A percentile compares a stretch with the other conserved stretches of the same genome.
Evolutionary conservation across 371 early-diverging fungal genomes (phyloP).

Genomic region (Parasitella parasitica): DNA sequence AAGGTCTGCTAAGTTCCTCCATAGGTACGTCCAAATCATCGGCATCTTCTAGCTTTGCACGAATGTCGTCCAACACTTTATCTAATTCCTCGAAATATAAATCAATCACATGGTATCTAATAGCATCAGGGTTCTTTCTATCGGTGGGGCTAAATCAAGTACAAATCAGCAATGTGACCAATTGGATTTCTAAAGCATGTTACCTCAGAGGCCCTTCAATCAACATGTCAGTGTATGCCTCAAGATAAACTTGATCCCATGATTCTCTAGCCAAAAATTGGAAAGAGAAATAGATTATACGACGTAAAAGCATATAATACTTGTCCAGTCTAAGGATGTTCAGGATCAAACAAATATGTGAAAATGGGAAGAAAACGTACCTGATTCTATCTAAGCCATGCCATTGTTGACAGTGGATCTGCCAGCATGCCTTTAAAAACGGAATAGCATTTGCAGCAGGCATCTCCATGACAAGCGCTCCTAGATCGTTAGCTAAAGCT

Average conservation of each 20-base stretch:
- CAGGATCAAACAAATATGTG: not conserved
- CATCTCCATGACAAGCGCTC: constrained; percentile 61
- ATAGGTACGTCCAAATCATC: constrained; percentile 56
- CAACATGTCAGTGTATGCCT: constrained; percentile 61
- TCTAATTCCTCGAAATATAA: constrained; percentile 82
- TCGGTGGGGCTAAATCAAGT: constrained; percentile 54
- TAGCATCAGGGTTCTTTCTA: constrained; percentile 69
- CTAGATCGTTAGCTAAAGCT: constrained; percentile 79
- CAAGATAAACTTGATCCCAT: constrained; percentile 65
- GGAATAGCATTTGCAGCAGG: constrained; percentile 54
- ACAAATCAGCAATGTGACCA: not conserved
- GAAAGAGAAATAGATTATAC: constrained; percentile 70
- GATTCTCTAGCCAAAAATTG: constrained; percentile 62
- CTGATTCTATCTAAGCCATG: constrained; percentile 83
- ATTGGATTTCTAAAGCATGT: no score
- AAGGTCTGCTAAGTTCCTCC: constrained; percentile 64
- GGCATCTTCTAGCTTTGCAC: constrained; percentile 27
- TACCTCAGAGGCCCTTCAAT: constrained; percentile 73
- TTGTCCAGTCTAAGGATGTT: constrained; percentile 71
- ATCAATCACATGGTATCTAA: constrained; percentile 80
- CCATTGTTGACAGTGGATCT: constrained; percentile 84
- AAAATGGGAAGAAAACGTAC: constrained; percentile 21
- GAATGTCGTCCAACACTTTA: constrained; percentile 55
- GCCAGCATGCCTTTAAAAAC: constrained; percentile 83
- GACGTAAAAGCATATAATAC: constrained; percentile 79